Conservation (phyloP, 1,284 basidiomycete species). For the Tilletiopsis washingtonensis region DNA sequence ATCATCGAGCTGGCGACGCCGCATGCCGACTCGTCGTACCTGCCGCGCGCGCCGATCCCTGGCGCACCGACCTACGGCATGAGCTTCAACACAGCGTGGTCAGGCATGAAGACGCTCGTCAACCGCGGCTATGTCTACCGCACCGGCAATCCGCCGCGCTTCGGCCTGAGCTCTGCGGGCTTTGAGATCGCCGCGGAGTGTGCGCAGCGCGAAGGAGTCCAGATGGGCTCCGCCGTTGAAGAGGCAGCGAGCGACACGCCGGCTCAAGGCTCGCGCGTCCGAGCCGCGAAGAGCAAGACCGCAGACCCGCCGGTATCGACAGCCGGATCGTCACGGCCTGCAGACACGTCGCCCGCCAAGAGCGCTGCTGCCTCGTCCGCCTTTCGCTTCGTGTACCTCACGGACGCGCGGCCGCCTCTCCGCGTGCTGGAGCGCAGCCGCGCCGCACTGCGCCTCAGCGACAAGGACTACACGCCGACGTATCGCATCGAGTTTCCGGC, state of each 20-base stretch:
- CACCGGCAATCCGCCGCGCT: slow-evolving; percentile 39
- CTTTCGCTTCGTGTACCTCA: slow-evolving; percentile 5
- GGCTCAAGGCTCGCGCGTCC: neutral
- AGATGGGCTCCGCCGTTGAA: neutral
- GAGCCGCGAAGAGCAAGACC: too few relatives aligned
- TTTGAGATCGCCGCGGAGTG: slow-evolving; percentile 23
- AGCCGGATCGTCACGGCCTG: too few relatives aligned
- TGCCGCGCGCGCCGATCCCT: slow-evolving; percentile 4
- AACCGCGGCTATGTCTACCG: slow-evolving; percentile 39
- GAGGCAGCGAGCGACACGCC: neutral
- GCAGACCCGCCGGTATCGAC: too few relatives aligned
- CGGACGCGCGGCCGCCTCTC: neutral
- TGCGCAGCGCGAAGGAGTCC: neutral
- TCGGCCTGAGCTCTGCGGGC: slow-evolving; percentile 37
- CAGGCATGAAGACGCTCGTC: slow-evolving; percentile 44
- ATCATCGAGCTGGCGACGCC: slow-evolving; percentile 38
- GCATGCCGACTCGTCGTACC: slow-evolving; percentile 38
- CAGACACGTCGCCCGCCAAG: neutral
- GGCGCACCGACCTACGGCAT: too few relatives aligned
- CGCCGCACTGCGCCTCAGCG: slow-evolving; percentile 4
- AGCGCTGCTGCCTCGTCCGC: neutral
- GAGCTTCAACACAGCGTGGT: slow-evolving; percentile 42
- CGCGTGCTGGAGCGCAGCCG: neutral
- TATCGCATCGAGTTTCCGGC: slow-evolving; percentile 5
- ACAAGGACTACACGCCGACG: slow-evolving; percentile 6